A percentile compares a stretch with the other conserved stretches of the same genome.
phyloP scores from a whole-genome alignment of 2,329 filamentous ascomycete species.

The Aspergillus terreus region DNA sequence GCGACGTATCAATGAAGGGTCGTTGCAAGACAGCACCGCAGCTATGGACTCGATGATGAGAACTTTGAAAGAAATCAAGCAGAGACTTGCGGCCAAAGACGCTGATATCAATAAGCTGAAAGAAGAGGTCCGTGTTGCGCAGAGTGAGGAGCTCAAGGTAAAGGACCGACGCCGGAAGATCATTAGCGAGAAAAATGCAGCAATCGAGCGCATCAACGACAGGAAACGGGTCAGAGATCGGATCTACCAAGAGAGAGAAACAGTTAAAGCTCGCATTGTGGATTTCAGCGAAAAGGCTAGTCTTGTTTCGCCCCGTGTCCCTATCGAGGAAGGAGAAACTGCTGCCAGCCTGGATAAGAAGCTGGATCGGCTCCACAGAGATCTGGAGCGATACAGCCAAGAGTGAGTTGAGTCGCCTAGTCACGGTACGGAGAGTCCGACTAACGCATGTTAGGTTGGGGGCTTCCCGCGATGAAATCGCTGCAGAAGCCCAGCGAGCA shows the following conservation, averaged over 20 bases:
- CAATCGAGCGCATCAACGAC: conserved; percentile 50
- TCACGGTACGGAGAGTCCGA: conserved; percentile 11
- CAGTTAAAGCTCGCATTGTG: conserved; percentile 47
- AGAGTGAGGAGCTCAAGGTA: conserved; percentile 50
- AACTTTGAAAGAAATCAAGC: conserved; percentile 33
- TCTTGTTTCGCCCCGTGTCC: conserved; percentile 54
- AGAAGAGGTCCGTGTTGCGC: conserved; percentile 52
- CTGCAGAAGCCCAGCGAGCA: conserved; percentile 42
- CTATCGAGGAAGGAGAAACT: conserved; percentile 64
- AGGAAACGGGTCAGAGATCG: conserved; percentile 45
- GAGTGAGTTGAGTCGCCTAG: conserved; percentile 32
- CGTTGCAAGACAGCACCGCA: conserved; percentile 47
- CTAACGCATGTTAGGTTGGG: conserved; percentile 46
- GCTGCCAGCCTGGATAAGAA: conserved; percentile 48
- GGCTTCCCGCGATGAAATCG: conserved; percentile 63
- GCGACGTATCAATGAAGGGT: conserved; percentile 37
- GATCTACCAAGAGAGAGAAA: conserved; percentile 48
- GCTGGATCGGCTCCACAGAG: conserved; percentile 51
- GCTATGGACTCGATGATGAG: conserved; percentile 44
- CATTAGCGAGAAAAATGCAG: conserved; percentile 61
- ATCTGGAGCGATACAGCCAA: conserved; percentile 56
- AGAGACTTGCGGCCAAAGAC: conserved; percentile 31
- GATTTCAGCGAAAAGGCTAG: conserved; percentile 56
- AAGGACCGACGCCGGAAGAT: conserved; percentile 51
- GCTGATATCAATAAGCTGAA: conserved; percentile 32